Conservation (phyloP, 2,329 filamentous ascomycete genomes). For the Hymenoscyphus scutula region DNA sequence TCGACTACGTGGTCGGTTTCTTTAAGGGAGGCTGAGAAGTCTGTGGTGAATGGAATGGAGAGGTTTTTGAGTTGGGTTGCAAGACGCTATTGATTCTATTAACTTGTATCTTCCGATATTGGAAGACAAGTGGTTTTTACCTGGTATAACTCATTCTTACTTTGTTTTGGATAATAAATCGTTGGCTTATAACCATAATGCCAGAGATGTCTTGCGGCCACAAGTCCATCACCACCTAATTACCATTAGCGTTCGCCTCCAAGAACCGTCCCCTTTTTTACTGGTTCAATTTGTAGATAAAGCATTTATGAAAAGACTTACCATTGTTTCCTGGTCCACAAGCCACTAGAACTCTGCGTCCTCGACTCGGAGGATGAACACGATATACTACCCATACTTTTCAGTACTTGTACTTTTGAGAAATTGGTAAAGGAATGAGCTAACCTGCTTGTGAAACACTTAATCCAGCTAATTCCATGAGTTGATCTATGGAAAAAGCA, state of each 20-base stretch:
- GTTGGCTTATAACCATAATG: slow-evolving; percentile 89
- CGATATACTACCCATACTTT: slow-evolving; percentile 63
- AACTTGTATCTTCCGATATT: not conserved
- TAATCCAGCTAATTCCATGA: slow-evolving; percentile 94
- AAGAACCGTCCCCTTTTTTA: not conserved
- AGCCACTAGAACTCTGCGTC: slow-evolving; percentile 76
- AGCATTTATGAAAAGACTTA: slow-evolving; percentile 32
- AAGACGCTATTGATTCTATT: slow-evolving; percentile 57
- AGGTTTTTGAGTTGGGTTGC: slow-evolving; percentile 82
- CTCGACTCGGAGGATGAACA: slow-evolving; percentile 72
- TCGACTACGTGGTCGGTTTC: slow-evolving; percentile 81
- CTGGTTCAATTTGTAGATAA: not conserved
- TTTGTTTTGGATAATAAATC: slow-evolving; percentile 90
- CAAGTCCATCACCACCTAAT: slow-evolving; percentile 85
- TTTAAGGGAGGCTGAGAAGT: slow-evolving; percentile 67
- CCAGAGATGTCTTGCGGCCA: slow-evolving; percentile 85
- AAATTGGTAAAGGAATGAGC: slow-evolving; percentile 20
- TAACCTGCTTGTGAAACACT: slow-evolving; percentile 86
- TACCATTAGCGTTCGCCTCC: not conserved
- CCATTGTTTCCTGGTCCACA: slow-evolving; percentile 82
- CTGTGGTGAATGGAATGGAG: slow-evolving; percentile 76
- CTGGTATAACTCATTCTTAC: slow-evolving; percentile 86
- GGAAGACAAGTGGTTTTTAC: slow-evolving; percentile 43
- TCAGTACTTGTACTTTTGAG: not conserved
- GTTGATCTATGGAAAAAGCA: slow-evolving; percentile 89